These are phyloP conservation scores for Tremella fuciformis DNA, from an alignment of 768 basidiomycete genomes.

Conservation along the genomic window DNA sequence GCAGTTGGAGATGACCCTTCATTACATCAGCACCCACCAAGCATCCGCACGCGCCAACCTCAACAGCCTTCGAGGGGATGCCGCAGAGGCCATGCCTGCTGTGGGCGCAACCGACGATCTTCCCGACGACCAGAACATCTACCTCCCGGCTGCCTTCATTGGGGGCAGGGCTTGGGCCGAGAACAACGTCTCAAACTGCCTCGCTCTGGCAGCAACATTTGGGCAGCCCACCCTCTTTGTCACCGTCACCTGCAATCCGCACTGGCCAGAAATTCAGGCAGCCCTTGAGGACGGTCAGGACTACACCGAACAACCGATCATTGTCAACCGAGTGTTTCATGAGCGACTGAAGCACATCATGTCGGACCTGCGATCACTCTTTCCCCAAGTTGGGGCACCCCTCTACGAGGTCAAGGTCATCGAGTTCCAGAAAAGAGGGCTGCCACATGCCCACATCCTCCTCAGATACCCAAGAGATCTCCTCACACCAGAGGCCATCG, in stretches of 20 bases:
- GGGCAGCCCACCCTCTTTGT: constrained; percentile 25
- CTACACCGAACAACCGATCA: not conserved
- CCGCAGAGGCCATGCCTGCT: not conserved
- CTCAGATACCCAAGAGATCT: constrained; percentile 30
- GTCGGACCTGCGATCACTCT: not conserved
- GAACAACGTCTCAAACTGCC: not conserved
- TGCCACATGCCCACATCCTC: constrained; percentile 60
- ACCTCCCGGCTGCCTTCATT: not conserved
- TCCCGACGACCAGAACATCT: not conserved
- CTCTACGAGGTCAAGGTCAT: constrained; percentile 58
- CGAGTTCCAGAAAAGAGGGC: constrained; percentile 62
- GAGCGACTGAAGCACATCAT: not conserved
- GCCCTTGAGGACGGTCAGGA: constrained; percentile 4
- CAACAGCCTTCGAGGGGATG: not conserved
- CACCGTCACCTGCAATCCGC: constrained; percentile 24
- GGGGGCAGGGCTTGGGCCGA: not conserved
- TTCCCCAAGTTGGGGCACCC: constrained; percentile 51
- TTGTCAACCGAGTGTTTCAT: not conserved
- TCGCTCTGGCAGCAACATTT: not conserved
- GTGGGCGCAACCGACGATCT: not conserved
- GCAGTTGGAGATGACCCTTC: not conserved
- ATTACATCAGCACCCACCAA: not conserved
- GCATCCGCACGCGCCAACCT: not conserved
- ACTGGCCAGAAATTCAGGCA: constrained; percentile 23
- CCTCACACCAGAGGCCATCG: not conserved